These are phyloP conservation scores for Aspergillus caelatus DNA, from an alignment of 2,329 filamentous ascomycete genomes.

Conservation along the genomic window DNA sequence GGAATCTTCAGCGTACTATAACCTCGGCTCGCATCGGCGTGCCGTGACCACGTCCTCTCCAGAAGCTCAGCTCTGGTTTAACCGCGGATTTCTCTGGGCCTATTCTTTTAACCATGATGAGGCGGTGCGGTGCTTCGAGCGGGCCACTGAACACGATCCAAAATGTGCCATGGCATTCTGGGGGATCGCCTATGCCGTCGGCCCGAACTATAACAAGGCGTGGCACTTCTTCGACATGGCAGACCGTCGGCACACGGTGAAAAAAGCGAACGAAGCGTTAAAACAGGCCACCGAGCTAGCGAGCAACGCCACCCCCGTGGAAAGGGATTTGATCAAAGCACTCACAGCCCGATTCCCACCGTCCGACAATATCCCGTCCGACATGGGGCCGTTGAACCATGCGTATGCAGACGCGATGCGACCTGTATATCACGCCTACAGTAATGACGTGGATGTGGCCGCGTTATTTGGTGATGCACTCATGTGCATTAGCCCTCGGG, in stretches of 20 bases:
- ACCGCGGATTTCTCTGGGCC: conserved; percentile 42
- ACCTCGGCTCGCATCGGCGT: conserved; percentile 40
- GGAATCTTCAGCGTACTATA: conserved; percentile 26
- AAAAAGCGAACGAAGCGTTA: conserved; percentile 47
- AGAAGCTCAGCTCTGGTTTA: conserved; percentile 42
- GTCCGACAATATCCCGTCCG: conserved; percentile 40
- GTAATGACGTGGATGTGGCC: conserved; percentile 62
- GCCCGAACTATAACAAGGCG: conserved; percentile 77
- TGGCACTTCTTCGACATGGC: conserved; percentile 68
- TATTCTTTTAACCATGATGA: conserved; percentile 43
- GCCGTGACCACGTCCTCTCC: conserved; percentile 32
- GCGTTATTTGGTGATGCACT: conserved; percentile 65
- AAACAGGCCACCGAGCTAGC: conserved; percentile 44
- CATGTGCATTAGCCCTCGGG: conserved; percentile 67
- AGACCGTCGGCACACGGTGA: conserved; percentile 56
- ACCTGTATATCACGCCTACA: conserved; percentile 52
- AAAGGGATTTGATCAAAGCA: conserved; percentile 60
- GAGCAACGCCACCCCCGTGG: conserved; percentile 49
- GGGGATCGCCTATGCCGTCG: conserved; percentile 61
- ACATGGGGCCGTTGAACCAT: conserved; percentile 57
- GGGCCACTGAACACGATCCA: conserved; percentile 28
- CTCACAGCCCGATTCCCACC: conserved; percentile 55
- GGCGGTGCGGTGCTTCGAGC: conserved; percentile 33
- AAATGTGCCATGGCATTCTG: conserved; percentile 39
- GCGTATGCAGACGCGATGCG: conserved; percentile 64